Evolutionary conservation across 2,329 filamentous ascomycete genomes (phyloP).

Genomic region (Onygenales sp.): DNA sequence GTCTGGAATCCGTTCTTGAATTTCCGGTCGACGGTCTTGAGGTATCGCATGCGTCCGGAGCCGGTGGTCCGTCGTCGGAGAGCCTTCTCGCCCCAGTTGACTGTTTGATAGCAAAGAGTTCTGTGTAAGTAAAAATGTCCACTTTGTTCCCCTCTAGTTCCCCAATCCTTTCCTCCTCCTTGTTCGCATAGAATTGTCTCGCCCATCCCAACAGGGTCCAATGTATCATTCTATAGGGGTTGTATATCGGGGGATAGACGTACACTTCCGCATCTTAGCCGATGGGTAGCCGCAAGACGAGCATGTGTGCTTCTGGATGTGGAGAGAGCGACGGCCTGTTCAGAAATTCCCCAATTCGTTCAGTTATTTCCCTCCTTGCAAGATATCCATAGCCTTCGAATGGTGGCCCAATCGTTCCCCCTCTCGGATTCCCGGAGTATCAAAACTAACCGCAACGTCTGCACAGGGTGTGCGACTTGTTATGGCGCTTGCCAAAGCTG

Average conservation of each 20-base stretch:
- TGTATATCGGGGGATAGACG: constrained; percentile 28
- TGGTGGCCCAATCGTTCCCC: constrained; percentile 1
- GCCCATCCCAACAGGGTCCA: not conserved
- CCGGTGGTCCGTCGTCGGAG: constrained; percentile 99
- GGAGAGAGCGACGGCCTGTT: constrained; percentile 85
- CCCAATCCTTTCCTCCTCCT: not conserved
- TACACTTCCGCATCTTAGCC: constrained; percentile 98
- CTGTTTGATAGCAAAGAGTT: constrained; percentile 40
- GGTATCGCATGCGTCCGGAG: constrained; percentile 88
- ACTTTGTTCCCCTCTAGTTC: not conserved
- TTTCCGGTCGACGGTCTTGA: constrained; percentile 83
- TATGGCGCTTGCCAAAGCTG: constrained; percentile 75
- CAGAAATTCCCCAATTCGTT: constrained; percentile 9
- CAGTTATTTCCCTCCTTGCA: constrained; percentile 5
- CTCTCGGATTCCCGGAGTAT: constrained; percentile 11
- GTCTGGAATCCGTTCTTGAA: constrained; percentile 98
- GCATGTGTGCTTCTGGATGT: constrained; percentile 99
- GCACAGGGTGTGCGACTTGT: constrained; percentile 98
- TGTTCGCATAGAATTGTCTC: too few species aligned
- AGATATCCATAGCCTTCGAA: not conserved
- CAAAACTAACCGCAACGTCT: constrained; percentile 84
- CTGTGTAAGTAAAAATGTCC: constrained; percentile 18
- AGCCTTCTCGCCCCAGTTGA: constrained; percentile 99
- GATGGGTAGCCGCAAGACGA: constrained; percentile 91
- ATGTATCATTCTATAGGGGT: constrained; percentile 2